These are phyloP conservation scores for Grammothele lineata DNA, from an alignment of 768 basidiomycete genomes.

Conservation along the genomic window DNA sequence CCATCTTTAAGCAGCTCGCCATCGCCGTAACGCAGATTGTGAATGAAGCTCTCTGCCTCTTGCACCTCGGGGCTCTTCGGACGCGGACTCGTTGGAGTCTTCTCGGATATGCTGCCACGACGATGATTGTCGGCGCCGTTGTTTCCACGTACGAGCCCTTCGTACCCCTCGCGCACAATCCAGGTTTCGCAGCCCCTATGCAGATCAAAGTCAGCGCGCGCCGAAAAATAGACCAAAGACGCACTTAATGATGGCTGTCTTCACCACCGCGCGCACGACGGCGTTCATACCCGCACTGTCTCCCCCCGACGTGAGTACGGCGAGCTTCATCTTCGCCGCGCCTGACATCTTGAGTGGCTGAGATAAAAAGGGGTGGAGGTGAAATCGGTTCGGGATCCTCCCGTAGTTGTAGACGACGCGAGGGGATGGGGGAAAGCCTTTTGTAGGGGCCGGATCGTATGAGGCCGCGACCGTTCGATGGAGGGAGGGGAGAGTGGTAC, in stretches of 20 bases:
- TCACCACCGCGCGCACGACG: constrained; percentile 89
- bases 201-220: neutral
- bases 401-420: too few relatives aligned
- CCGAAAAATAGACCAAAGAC: constrained; percentile 18
- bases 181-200: constrained; percentile 90
- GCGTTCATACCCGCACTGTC: constrained; percentile 99
- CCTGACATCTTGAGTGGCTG: too few relatives aligned
- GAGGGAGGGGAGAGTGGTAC: constrained; percentile 1
- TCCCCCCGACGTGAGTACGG: constrained; percentile 92
- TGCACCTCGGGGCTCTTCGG: constrained; percentile 21
- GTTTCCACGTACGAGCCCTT: constrained; percentile 96
- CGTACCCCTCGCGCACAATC: constrained; percentile 97
- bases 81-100: constrained; percentile 17
- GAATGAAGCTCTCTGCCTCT: constrained; percentile 38
- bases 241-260: constrained; percentile 86
- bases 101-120: constrained; percentile 22
- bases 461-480: neutral
- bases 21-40: constrained; percentile 81
- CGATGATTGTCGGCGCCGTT: constrained; percentile 34
- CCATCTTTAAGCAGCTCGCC: constrained; percentile 75
- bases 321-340: constrained; percentile 66
- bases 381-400: too few relatives aligned
- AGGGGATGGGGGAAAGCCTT: too few relatives aligned
- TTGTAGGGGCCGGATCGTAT: neutral
- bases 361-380: too few relatives aligned